Percentiles rank a stretch among this genome's conserved stretches.
These are phyloP conservation scores for Polygonum aviculare DNA, from an alignment of 148 eudicot genomes.

Conservation along the genomic window DNA sequence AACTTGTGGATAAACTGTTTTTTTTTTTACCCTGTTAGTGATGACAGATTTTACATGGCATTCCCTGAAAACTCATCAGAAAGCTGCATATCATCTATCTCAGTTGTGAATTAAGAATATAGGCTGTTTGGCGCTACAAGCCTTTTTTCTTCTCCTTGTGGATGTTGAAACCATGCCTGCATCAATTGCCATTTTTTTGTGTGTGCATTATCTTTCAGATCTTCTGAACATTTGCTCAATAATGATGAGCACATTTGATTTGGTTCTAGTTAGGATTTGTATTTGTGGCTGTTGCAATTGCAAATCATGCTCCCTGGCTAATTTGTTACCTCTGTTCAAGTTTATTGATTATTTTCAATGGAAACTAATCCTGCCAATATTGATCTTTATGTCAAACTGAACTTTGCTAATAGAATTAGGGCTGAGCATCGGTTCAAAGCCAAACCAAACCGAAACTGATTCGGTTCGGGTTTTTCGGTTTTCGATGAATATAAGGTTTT, in stretches of 20 bases:
- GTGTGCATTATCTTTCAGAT: background rate
- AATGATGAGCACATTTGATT: background rate
- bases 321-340: background rate
- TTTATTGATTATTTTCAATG: background rate
- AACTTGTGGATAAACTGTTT: slow-evolving; percentile 4
- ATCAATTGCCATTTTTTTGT: background rate
- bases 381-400: too few species aligned
- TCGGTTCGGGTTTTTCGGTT: too few species aligned
- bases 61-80: background rate
- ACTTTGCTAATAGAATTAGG: too few species aligned
- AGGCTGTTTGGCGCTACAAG: background rate
- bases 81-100: background rate
- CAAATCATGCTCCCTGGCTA: background rate
- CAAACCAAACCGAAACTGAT: too few species aligned
- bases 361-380: background rate
- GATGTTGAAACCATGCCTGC: background rate
- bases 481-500: too few species aligned
- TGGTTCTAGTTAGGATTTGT: background rate
- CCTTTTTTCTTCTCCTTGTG: background rate
- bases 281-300: background rate
- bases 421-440: too few species aligned
- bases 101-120: background rate
- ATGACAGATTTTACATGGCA: background rate
- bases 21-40: background rate
- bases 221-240: background rate